Evolutionary conservation across 1,139 yeast genomes (phyloP).

Genomic region (Yamadazyma siamensis): DNA sequence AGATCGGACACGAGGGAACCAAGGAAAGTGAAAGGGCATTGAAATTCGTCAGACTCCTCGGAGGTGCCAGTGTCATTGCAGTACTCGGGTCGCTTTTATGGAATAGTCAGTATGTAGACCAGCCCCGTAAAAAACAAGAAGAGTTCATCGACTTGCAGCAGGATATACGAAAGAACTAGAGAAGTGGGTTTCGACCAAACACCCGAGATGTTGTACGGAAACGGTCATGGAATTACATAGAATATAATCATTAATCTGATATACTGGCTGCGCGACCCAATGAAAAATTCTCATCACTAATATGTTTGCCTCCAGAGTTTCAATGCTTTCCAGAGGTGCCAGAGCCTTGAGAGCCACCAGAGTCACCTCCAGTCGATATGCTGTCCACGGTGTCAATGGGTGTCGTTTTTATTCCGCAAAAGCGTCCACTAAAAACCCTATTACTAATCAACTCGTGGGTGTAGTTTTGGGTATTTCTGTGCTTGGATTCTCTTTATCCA

Average conservation of each 20-base stretch:
- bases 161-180: conserved; percentile 23
- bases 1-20: conserved; percentile 35
- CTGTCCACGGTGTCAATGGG: background rate
- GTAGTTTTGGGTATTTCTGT: conserved; percentile 1
- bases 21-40: conserved; percentile 29
- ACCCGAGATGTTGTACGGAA: no score
- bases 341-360: conserved; percentile 2
- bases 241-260: no score
- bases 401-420: background rate
- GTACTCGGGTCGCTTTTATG: conserved; percentile 34
- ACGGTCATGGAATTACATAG: no score
- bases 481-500: conserved; percentile 2
- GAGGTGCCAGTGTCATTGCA: conserved; percentile 30
- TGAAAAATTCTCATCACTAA: conserved; percentile 1
- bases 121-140: conserved; percentile 7
- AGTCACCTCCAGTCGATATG: background rate
- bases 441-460: conserved; percentile 1
- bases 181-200: no score
- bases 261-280: no score
- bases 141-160: conserved; percentile 17
- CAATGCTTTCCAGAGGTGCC: background rate
- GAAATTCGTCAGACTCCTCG: conserved; percentile 28
- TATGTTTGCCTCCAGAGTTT: background rate
- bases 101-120: conserved; percentile 24
- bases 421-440: background rate